Evolutionary conservation across 805 yeast genomes (phyloP), one percentile per base, ranked within the genome.

Genomic region (Maudiozyma bulderi): DNA sequence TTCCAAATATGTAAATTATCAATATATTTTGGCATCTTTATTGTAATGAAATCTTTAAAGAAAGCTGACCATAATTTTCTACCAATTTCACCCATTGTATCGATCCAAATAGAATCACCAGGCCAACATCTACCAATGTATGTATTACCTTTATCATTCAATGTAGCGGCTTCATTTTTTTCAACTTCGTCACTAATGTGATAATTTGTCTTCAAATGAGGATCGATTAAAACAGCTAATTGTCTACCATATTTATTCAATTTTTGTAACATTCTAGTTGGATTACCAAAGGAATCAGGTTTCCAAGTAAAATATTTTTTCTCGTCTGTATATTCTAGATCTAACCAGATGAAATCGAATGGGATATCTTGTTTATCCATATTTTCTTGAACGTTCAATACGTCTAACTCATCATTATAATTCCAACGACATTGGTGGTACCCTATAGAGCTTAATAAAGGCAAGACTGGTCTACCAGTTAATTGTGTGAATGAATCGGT

Each of bases 381-480:
- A 49, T 78, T 74, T 1, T 72, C 62, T 54, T 77, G 76, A 11
- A 93, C 84, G 7, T 73, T 79, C n/a, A 88, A 66, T 1, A 93
- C 91, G 66, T 93, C 99, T 9, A 74, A 73, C 60, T 86, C 90
- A 57, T 85, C 90, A 61, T 87, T 86, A 68, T 93, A 93, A 65
- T 93, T 93, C 99, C 99, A 93, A 60, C 98, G 77, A 62, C 96
- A 91, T 67, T 93, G 99, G 62, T 93, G 98, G 62, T 93, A 87
- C 0, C 95, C 98, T 11, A 89, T 65, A 0, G 96, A 73, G 58
- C 89, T 85, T 41, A 82, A 54, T 54, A 80, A 84, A 1, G 99
- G 99, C 9, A 93, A 66, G 7, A 73, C 65, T 0, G 89, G 74
- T 50, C 69, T 76, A 0, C 99, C 99, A 0, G 95, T 82, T 14